Evolutionary conservation across 106 monocot species (phyloP).

Genomic region (Narthecium ossifragum): DNA sequence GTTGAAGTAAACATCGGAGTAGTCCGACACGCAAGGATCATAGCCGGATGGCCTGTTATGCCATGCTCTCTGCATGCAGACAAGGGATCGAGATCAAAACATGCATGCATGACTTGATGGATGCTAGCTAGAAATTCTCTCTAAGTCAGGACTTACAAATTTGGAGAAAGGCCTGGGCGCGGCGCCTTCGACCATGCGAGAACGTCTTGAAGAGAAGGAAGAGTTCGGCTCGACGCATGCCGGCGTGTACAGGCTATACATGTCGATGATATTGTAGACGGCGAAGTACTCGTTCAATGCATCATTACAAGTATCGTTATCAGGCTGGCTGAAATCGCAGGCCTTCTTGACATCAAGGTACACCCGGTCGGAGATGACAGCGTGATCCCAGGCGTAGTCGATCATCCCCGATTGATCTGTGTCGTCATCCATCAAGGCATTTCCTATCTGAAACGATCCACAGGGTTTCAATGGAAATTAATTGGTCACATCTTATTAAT

Average conservation of each 20-base stretch:
- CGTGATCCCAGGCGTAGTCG: slow-evolving; percentile 95
- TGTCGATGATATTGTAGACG: slow-evolving; percentile 72
- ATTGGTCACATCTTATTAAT: background rate
- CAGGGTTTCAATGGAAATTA: background rate
- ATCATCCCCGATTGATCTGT: slow-evolving; percentile 81
- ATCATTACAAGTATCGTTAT: slow-evolving; percentile 17
- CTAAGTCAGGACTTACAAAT: slow-evolving; percentile 26
- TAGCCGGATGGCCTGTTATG: slow-evolving; percentile 50
- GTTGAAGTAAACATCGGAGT: slow-evolving; percentile 51
- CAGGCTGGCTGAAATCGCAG: slow-evolving; percentile 63
- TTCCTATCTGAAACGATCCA: slow-evolving; percentile 59
- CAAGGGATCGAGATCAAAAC: background rate
- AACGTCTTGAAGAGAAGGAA: slow-evolving; percentile 5
- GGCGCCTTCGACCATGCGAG: slow-evolving; percentile 28
- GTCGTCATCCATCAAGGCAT: slow-evolving; percentile 79
- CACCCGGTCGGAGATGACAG: slow-evolving; percentile 81
- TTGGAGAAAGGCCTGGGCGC: slow-evolving; percentile 47
- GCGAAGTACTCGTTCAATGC: slow-evolving; percentile 45
- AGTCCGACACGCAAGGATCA: slow-evolving; percentile 41
- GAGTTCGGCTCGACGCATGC: slow-evolving; percentile 29
- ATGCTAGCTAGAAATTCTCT: background rate
- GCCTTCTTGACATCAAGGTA: slow-evolving; percentile 50
- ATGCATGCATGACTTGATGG: background rate
- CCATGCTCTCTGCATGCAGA: slow-evolving; percentile 47
- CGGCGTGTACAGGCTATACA: slow-evolving; percentile 82